phyloP scores from a whole-genome alignment of 2,329 filamentous ascomycete genomes.

The Gaeumannomyces sp. region DNA sequence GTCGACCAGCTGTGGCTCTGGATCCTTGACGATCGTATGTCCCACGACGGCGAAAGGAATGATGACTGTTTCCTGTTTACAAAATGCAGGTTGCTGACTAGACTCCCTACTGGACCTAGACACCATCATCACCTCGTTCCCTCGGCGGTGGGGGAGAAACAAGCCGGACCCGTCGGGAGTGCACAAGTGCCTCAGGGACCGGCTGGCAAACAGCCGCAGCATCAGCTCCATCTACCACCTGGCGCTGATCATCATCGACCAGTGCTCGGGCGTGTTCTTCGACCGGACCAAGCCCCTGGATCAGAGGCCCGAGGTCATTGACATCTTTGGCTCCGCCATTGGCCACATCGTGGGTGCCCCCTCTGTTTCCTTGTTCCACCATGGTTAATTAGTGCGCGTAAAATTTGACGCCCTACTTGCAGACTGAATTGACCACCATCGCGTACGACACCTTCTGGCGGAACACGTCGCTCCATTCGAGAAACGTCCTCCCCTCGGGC shows the following conservation, averaged over 20 bases:
- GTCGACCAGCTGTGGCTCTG: constrained; percentile 29
- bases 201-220: constrained; percentile 22
- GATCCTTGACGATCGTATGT: constrained; percentile 22
- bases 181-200: constrained; percentile 32
- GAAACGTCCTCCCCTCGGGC: neutral
- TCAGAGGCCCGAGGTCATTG: constrained; percentile 26
- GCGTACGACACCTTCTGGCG: neutral
- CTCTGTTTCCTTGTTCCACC: neutral
- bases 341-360: neutral
- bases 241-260: constrained; percentile 34
- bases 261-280: constrained; percentile 35
- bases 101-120: neutral
- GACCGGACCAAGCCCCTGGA: constrained; percentile 26
- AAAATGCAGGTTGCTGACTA: neutral
- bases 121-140: constrained; percentile 25
- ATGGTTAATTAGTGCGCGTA: too few relatives aligned
- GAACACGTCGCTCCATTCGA: neutral
- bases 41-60: too few relatives aligned
- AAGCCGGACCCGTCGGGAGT: constrained; percentile 33
- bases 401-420: neutral
- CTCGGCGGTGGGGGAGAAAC: constrained; percentile 35
- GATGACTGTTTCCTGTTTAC: neutral
- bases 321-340: constrained; percentile 17
- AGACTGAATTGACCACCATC: neutral
- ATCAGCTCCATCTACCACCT: constrained; percentile 35